Evolutionary conservation across 176 grass and related monocot genomes (phyloP), one percentile per base, ranked within the genome.

Genomic region (Miscanthus lutarioriparius): DNA sequence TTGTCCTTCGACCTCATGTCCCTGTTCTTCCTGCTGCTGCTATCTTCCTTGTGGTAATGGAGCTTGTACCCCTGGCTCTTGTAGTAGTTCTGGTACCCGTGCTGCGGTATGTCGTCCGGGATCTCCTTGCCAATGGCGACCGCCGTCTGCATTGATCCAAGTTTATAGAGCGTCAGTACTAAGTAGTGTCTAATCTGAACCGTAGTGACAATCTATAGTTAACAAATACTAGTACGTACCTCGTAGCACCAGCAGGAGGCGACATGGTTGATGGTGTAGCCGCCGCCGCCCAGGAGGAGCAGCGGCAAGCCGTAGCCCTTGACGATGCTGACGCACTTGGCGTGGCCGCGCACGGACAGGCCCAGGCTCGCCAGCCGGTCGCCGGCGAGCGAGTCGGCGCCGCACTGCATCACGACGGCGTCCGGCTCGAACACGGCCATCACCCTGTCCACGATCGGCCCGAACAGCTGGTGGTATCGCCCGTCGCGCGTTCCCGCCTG

Each of bases 201-300:
- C 14, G 45, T 48, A 14, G 10, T 10, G n/a, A n/a, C 3, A 12
- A 43, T 43, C 1, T 43, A 12, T 11, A 43, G 2, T 40, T 40
- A 40, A 43, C 10, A 43, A 10, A 43, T 0, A 3, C 0, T 12
- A 43, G 2, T 59, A 22, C 2, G 54, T 59, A 59, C 54, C 54
- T 28, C 62, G 26, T 64, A 64, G 62, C 62, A 64, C 62, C 62
- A 64, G 26, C 62, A 64, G 26, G 62, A 15, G 25, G 62, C 62
- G 62, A 64, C 62, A 27, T 64, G 62, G 62, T 64, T 64, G 26
- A 64, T 30, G 62, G 62, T 64, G 62, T 30, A 64, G 12, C 62
- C 62, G 12, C 62, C 94, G 71, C 94, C 94, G 72, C 94, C 94
- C 35, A 93, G 51, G 30, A 97, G 88, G 35, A 93, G 87, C 26